phyloP scores from a whole-genome alignment of 1,139 yeast genomes.

The Wickerhamiella pararugosa region DNA sequence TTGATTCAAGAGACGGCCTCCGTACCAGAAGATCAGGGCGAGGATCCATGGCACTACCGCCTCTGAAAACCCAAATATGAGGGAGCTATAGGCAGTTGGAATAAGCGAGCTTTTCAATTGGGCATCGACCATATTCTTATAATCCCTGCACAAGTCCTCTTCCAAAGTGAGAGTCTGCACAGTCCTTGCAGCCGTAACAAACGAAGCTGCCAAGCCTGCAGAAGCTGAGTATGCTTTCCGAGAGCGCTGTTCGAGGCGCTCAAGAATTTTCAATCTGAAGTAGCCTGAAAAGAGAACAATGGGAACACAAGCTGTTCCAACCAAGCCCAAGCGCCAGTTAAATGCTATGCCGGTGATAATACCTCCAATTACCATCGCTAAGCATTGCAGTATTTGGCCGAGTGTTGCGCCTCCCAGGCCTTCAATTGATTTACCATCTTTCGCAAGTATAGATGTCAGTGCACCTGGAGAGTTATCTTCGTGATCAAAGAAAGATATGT shows the following conservation, averaged over 20 bases:
- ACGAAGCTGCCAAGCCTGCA: slow-evolving; percentile 26
- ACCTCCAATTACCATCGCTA: slow-evolving; percentile 59
- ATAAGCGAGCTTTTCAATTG: slow-evolving; percentile 22
- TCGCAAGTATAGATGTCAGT: slow-evolving; percentile 61
- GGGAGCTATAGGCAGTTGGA: slow-evolving; percentile 20
- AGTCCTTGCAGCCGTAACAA: slow-evolving; percentile 25
- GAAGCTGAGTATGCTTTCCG: slow-evolving; percentile 26
- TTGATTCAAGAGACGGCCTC: slow-evolving; percentile 19
- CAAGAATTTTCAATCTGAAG: slow-evolving; percentile 67
- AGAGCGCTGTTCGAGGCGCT: slow-evolving; percentile 42
- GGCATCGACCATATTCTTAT: slow-evolving; percentile 18
- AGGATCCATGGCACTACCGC: slow-evolving; percentile 23
- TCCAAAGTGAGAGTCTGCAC: slow-evolving; percentile 27
- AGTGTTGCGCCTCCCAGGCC: slow-evolving; percentile 80
- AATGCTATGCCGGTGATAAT: slow-evolving; percentile 54
- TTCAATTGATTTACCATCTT: slow-evolving; percentile 73
- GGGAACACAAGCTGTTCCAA: slow-evolving; percentile 49
- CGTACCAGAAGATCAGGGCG: slow-evolving; percentile 25
- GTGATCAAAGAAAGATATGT: slow-evolving; percentile 69
- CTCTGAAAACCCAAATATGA: slow-evolving; percentile 24
- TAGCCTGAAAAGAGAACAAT: slow-evolving; percentile 56
- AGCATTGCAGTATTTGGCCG: slow-evolving; percentile 57
- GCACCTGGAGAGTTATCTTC: slow-evolving; percentile 52
- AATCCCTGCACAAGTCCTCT: slow-evolving; percentile 21
- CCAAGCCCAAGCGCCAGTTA: slow-evolving; percentile 49